phyloP scores from a whole-genome alignment of 495 filamentous ascomycete species.

The Aspergillus egyptiacus region DNA sequence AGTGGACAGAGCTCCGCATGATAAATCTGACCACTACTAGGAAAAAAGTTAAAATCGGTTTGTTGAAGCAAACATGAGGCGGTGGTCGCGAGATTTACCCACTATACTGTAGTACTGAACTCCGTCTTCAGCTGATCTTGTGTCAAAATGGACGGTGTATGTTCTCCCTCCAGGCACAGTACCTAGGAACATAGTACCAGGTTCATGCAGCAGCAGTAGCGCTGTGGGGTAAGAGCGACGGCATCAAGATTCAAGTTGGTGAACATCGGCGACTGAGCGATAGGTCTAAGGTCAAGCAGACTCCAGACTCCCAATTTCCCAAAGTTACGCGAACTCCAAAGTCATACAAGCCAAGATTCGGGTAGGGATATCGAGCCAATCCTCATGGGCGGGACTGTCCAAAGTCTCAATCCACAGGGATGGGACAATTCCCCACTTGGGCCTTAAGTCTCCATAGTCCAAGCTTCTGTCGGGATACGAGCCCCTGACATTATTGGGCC shows the following conservation, averaged over 20 bases:
- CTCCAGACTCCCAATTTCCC: too few relatives aligned
- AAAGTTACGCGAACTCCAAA: neutral
- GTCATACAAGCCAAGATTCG: neutral
- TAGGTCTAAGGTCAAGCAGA: too few relatives aligned
- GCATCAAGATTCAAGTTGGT: too few relatives aligned
- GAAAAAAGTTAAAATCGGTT: constrained; percentile 2
- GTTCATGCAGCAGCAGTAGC: too few relatives aligned
- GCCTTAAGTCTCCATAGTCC: neutral
- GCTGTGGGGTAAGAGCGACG: constrained; percentile 1
- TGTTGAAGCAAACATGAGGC: constrained; percentile 3
- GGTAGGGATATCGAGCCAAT: constrained; percentile 1
- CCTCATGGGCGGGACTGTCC: neutral
- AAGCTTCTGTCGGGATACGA: neutral
- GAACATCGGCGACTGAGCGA: too few relatives aligned
- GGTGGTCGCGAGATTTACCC: constrained; percentile 1
- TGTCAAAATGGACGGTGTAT: neutral
- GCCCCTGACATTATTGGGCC: neutral
- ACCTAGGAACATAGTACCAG: too few relatives aligned
- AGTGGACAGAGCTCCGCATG: constrained; percentile 4
- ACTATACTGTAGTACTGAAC: too few relatives aligned
- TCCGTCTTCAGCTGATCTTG: constrained; percentile 8
- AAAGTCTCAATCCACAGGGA: too few relatives aligned
- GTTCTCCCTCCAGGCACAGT: constrained; percentile 14
- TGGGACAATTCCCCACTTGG: neutral
- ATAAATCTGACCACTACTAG: neutral